Conservation (phyloP, 176 grass and related monocot genomes). For the Luzula sylvatica region DNA sequence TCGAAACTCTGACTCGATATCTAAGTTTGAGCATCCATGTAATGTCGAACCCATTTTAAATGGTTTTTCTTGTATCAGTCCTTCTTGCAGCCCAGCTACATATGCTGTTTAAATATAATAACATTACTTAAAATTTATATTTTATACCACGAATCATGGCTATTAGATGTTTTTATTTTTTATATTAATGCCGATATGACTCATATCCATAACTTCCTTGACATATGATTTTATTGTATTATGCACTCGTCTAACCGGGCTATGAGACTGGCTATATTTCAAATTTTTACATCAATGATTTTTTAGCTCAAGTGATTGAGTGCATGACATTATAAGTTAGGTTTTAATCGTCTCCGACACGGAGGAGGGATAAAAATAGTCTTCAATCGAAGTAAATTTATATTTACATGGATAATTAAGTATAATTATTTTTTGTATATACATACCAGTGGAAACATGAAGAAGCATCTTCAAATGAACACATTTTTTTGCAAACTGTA, state of each 20-base stretch:
- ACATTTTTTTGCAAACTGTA: constrained; percentile 59
- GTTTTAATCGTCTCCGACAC: too few relatives aligned
- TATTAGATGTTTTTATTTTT: too few relatives aligned
- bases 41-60: constrained; percentile 45
- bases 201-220: too few relatives aligned
- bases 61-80: constrained; percentile 52
- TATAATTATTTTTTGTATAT: neutral
- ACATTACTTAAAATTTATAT: constrained; percentile 13
- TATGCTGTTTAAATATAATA: constrained; percentile 26
- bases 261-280: too few relatives aligned
- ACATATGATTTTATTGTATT: too few relatives aligned
- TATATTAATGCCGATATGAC: too few relatives aligned
- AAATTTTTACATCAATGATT: neutral
- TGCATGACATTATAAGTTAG: too few relatives aligned
- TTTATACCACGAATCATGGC: too few relatives aligned
- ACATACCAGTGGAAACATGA: constrained; percentile 65
- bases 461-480: constrained; percentile 50
- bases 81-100: constrained; percentile 47
- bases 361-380: too few relatives aligned
- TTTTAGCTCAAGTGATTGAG: too few relatives aligned
- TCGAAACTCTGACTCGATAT: constrained; percentile 50
- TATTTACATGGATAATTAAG: neutral
- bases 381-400: neutral
- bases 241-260: too few relatives aligned
- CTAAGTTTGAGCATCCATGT: constrained; percentile 33